A percentile compares a stretch with the other conserved stretches of the same genome.
These are phyloP conservation scores for Rhizophora apiculata DNA, from an alignment of 345 rosid genomes.

Conservation along the genomic window DNA sequence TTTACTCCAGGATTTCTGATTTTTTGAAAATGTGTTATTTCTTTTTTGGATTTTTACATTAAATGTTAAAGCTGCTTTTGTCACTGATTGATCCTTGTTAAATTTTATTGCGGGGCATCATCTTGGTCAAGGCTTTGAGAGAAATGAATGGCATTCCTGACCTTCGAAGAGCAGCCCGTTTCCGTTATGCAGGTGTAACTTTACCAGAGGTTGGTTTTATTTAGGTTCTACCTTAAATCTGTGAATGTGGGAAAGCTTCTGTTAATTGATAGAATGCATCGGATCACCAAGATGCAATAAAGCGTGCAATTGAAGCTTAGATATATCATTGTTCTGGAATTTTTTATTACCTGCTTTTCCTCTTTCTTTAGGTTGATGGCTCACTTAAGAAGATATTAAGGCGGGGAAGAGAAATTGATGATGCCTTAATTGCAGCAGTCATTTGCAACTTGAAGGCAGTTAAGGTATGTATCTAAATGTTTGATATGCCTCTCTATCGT, in stretches of 20 bases:
- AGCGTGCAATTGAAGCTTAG: not conserved
- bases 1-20: constrained; percentile 10
- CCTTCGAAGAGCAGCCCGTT: constrained; percentile 83
- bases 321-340: constrained; percentile 9
- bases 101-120: constrained; percentile 17
- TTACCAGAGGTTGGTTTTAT: constrained; percentile 68
- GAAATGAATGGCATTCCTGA: constrained; percentile 91
- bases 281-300: constrained; percentile 5
- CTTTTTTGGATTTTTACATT: not conserved
- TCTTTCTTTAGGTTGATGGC: constrained; percentile 55
- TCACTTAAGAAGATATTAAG: constrained; percentile 55
- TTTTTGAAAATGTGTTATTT: not conserved
- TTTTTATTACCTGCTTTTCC: constrained; percentile 23
- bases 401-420: constrained; percentile 71
- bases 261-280: not conserved
- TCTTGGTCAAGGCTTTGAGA: constrained; percentile 59
- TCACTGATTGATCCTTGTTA: not conserved
- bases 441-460: constrained; percentile 78
- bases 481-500: constrained; percentile 7
- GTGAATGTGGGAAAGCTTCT: not conserved
- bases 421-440: constrained; percentile 58
- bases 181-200: constrained; percentile 69
- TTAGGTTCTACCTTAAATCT: constrained; percentile 10
- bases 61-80: not conserved
- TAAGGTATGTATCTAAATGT: constrained; percentile 47